Evolutionary conservation across 495 filamentous ascomycete species (phyloP), one percentile per base, ranked within the genome.

Genomic region (Melanomma pulvis-pyrius): DNA sequence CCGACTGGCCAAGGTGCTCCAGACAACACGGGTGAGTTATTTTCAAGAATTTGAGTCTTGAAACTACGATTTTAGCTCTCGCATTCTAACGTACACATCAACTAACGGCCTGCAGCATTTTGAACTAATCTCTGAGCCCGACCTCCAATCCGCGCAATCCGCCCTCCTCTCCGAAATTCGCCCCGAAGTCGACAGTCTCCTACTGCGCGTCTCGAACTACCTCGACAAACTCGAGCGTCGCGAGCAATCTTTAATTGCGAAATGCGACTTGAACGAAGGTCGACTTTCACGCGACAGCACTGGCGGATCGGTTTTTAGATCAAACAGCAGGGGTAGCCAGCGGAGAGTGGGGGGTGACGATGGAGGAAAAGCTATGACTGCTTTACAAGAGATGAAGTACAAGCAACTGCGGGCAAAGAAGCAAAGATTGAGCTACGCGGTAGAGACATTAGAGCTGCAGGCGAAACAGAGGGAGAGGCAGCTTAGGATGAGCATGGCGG

Each of bases 401-500:
- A 85, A 84, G 76, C 81, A 86, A 69, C 63, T 92, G 69, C 79
- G 86, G 72, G 83, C 84, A 75, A 92, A 90, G 82, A 92, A 91
- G 77, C 89, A 92, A 75, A 78, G 90, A 62, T 75, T 92, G 68
- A 83, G 86, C 65, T 92, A 91, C 82, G 90, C 87, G 36, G 87
- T 93, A 46, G 88, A 90, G 72, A 81, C 89, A 57, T 72, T 93
- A 75, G 81, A 83, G 71, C 72, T 93, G 75, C 89, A 93, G 77
- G 78, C 74, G 17, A 64, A 71, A 50, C 75, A 90, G 79, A 77
- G 82, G 75, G 84, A 92, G 78, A 82, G 90, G 67, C 89, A 92
- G 74, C 75, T 93, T 79, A 83, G 90, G 77, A 91, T 88, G 87
- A 92, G 89, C 74, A 88, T 92, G 86, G 88, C 81, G 55, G 78